Evolutionary conservation across 2,329 filamentous ascomycete genomes (phyloP), one percentile per base, ranked within the genome.

Genomic region (Pochonia chlamydosporia): DNA sequence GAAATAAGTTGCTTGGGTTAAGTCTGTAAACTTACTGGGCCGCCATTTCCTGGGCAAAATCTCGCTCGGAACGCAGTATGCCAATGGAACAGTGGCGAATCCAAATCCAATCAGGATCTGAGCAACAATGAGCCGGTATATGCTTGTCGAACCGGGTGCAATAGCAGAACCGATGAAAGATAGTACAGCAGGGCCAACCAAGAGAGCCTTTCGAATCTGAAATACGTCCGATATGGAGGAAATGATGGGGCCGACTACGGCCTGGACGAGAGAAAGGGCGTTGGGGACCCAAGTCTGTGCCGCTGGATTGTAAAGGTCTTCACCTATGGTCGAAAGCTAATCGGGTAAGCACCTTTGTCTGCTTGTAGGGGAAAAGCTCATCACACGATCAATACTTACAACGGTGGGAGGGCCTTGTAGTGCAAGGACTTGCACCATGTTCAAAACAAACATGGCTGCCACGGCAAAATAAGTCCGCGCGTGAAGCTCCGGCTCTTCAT

Each of bases 11-110:
- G n/a, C n/a, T n/a, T n/a, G n/a, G n/a, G n/a, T n/a, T n/a, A n/a
- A n/a, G n/a, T n/a, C n/a, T n/a, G n/a, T n/a, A n/a, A n/a, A n/a
- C n/a, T n/a, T n/a, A n/a, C n/a, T 44, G 10, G 44, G 44, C 21
- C 30, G 23, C 44, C 44, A 46, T 26, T 46, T 46, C 21, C 33
- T 46, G 5, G 44, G 44, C 33, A 46, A n/a, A 24, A 46, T 46
- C 44, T 46, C 44, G 33, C 31, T 46, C 14, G 44, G 44, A 8
- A 46, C 44, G 16, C 16, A n/a, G 33, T 46, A 46, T n/a, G 31
- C 35, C 13, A 46, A 26, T 24, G 44, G 14, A 25, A 28, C 40
- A 20, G 44, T 25, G 23, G 44, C 28, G 16, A 46, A 40, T 5
- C 44, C 44, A 28, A 46, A 39, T 6, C 31, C 31, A 23, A 46